Evolutionary conservation across 2,329 filamentous ascomycete species (phyloP).

Genomic region (Neobulgaria alba): DNA sequence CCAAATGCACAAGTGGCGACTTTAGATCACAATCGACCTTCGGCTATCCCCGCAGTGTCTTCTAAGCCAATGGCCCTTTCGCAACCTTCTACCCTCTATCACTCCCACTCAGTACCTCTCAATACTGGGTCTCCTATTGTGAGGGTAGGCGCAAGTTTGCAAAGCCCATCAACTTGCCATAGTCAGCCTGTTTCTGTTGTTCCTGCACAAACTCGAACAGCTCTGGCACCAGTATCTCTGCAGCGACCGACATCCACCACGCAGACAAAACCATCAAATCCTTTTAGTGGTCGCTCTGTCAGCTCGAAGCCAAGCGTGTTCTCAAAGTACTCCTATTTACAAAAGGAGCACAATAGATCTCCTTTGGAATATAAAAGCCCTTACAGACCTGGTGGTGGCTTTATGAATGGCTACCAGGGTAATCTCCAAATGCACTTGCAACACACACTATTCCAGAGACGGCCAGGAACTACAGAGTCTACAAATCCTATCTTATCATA

Average conservation of each 20-base stretch:
- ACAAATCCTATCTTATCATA: conserved; percentile 5
- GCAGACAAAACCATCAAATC: conserved; percentile 18
- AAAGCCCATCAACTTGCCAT: too few species aligned
- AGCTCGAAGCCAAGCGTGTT: conserved; percentile 21
- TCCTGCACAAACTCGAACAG: conserved; percentile 2
- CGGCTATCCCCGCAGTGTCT: too few species aligned
- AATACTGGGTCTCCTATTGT: too few species aligned
- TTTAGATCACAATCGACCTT: too few species aligned
- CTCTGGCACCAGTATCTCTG: conserved; percentile 12
- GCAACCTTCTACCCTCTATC: neutral
- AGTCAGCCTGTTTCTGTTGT: conserved; percentile 1
- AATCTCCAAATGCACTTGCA: conserved; percentile 23
- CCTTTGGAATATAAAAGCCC: conserved; percentile 50
- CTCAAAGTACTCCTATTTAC: conserved; percentile 41
- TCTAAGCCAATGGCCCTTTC: too few species aligned
- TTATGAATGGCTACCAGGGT: conserved; percentile 53
- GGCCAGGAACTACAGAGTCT: neutral
- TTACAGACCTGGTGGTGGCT: conserved; percentile 46
- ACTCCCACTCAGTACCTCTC: neutral
- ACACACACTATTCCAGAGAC: conserved; percentile 21
- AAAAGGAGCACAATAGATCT: conserved; percentile 51
- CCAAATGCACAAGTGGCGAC: too few species aligned
- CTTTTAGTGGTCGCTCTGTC: conserved; percentile 18
- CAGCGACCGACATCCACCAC: conserved; percentile 12
- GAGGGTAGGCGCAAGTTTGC: too few species aligned